Percentiles rank a stretch among this genome's conserved stretches.
These are phyloP conservation scores for Aspergillus sp. DNA, from an alignment of 2,329 filamentous ascomycete genomes.

Conservation along the genomic window DNA sequence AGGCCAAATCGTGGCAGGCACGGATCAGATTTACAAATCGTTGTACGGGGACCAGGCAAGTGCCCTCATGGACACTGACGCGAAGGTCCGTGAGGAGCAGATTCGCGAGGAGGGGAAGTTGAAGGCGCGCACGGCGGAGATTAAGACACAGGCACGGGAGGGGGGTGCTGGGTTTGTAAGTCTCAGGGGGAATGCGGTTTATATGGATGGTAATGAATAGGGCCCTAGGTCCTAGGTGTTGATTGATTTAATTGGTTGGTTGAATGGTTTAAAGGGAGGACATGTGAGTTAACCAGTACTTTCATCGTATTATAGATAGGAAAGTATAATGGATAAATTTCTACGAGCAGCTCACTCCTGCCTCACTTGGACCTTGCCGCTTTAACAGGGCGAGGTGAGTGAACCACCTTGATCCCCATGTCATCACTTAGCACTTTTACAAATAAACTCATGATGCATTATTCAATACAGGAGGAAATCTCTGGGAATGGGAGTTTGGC, in stretches of 20 bases:
- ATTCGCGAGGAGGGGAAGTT: constrained; percentile 13
- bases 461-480: too few relatives aligned
- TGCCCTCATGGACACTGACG: constrained; percentile 17
- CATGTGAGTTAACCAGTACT: too few relatives aligned
- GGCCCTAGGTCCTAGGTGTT: not conserved
- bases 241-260: not conserved
- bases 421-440: too few relatives aligned
- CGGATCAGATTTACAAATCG: constrained; percentile 24
- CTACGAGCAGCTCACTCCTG: too few relatives aligned
- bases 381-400: too few relatives aligned
- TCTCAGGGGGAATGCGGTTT: constrained; percentile 25
- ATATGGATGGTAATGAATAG: constrained; percentile 21
- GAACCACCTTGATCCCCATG: too few relatives aligned
- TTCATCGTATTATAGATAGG: too few relatives aligned
- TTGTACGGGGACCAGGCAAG: constrained; percentile 22
- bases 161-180: constrained; percentile 14
- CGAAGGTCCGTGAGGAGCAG: constrained; percentile 15
- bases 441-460: too few relatives aligned
- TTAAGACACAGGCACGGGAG: constrained; percentile 19
- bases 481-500: too few relatives aligned
- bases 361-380: too few relatives aligned
- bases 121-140: constrained; percentile 14
- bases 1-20: constrained; percentile 24
- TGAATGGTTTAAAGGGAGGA: too few relatives aligned
- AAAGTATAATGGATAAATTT: too few relatives aligned